Evolutionary conservation across 179 eudicot species (phyloP), one percentile per base, ranked within the genome.

Genomic region (Pouteria campechiana): DNA sequence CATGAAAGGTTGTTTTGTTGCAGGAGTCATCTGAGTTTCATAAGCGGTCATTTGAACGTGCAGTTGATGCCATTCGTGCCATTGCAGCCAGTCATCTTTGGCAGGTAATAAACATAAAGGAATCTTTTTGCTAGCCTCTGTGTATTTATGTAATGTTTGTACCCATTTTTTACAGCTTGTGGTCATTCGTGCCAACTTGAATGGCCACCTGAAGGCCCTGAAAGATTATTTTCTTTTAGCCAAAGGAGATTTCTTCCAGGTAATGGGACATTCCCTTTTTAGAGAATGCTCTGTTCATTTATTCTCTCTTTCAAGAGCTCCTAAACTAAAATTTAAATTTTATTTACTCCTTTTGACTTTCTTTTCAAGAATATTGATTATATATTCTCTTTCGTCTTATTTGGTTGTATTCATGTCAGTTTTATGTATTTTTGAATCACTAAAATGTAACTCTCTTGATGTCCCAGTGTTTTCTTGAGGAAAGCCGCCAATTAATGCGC

Each of bases 181-280:
- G 40, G 96, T 92, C 44, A 93, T 92, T 40, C 94, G 93, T 48
- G 99, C 96, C 25, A 83, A 92, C 72, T 64, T 92, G 49, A 80
- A 83, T 74, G 99, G 99, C 49, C 99, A 92, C 57, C 68, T 92
- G 50, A 92, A 72, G 74, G 96, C 99, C 52, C 92, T 87, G 15
- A 92, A 83, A 63, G 96, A 92, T 65, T 92, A 92, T 64, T 92
- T 87, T 68, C 80, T 92, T 52, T 47, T 92, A 65, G 99, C 96
- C 15, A 92, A 92, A 60, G 99, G 96, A 17, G 99, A 92, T 66
- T 83, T 92, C 58, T 92, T 92, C 56, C 99, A 92, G 99, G 99
- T 87, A 69, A n/a, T n/a, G n/a, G n/a, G n/a, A n/a, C n/a, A n/a
- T n/a, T n/a, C n/a, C n/a, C n/a, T n/a, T n/a, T n/a, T n/a, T n/a